Base-by-base conservation (phyloP, 2,329 filamentous ascomycete species). In the Daldinia sp. region DNA sequence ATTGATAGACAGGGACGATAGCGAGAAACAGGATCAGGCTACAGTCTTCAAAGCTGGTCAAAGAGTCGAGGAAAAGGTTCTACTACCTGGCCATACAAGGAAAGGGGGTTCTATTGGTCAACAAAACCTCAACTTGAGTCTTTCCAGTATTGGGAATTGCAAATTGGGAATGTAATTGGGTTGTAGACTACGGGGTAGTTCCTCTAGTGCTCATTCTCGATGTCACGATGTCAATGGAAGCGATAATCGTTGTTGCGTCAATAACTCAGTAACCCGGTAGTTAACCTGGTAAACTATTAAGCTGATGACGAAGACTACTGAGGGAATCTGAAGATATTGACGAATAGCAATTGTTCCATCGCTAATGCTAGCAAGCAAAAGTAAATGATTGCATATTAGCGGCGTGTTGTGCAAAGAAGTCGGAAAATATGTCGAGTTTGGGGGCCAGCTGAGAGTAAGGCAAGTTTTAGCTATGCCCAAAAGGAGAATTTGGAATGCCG, bases 391-490 rank as follows among this genome's bases (percentile, higher is more conserved):
- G 48, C 19, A 27, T 19, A 25, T 13, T 27, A 53, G 45, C 23
- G 35, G 56, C 25, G 48, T 19, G 52, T 64, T 9, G 55, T 37
- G 64, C 58, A 58, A n/a, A 43, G 25, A 52, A 63, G 48, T 37
- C 30, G 51, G 52, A 60, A 29, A 49, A 53, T 37, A 27, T 47
- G 29, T 50, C 19, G 39, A 13, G 23, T 34, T 68, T 72, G 70
- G 69, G 70, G 71, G 66, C 68, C 69, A 72, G 71, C 71, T 72
- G 71, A 72, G 66, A 62, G 66, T 68, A 68, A 72, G 71, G 71
- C 71, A 72, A 69, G 54, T 63, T 64, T 49, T 58, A 34, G 21
- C 52, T 56, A 60, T n/a, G 11, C 51, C 51, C 17, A 50, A 61
- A 55, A 50, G 30, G 43, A 48, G 29, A 48, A 39, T 23, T 51